phyloP scores from a whole-genome alignment of 192 early-diverging fungal species.

The Dispira parvispora region DNA sequence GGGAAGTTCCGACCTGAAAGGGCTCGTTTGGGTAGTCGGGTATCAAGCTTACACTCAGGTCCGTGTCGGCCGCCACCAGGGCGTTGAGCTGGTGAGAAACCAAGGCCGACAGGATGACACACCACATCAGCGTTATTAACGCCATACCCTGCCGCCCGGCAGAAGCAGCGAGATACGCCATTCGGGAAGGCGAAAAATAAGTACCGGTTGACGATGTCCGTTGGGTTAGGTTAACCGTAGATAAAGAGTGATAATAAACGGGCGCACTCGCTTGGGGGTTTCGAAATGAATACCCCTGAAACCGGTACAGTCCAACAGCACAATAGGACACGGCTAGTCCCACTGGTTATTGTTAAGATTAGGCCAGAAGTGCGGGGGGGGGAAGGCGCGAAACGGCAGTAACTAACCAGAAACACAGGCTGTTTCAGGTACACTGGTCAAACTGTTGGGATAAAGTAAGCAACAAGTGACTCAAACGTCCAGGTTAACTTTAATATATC shows the following conservation, averaged over 20 bases:
- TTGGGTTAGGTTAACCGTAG: not conserved
- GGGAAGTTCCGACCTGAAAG: not conserved
- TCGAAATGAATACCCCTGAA: not conserved
- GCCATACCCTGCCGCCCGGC: not conserved
- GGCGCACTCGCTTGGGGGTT: not conserved
- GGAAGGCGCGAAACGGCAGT: no score
- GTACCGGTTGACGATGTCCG: not conserved
- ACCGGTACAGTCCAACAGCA: not conserved
- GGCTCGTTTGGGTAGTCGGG: conserved; percentile 1
- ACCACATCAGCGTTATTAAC: not conserved
- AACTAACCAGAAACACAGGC: no score
- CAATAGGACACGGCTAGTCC: not conserved
- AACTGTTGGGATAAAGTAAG: not conserved
- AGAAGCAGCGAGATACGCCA: not conserved
- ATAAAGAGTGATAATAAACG: no score
- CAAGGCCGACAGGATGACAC: not conserved
- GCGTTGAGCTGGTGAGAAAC: no score
- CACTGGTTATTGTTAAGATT: not conserved
- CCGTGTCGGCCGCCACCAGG: not conserved
- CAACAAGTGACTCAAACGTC: not conserved
- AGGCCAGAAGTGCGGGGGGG: not conserved
- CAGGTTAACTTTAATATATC: not conserved
- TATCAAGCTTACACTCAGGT: not conserved
- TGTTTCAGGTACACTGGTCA: no score
- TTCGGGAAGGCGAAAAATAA: not conserved